Evolutionary conservation across 768 basidiomycete genomes (phyloP), one percentile per base, ranked within the genome.

Genomic region (Pseudohyphozyma bogoriensis): DNA sequence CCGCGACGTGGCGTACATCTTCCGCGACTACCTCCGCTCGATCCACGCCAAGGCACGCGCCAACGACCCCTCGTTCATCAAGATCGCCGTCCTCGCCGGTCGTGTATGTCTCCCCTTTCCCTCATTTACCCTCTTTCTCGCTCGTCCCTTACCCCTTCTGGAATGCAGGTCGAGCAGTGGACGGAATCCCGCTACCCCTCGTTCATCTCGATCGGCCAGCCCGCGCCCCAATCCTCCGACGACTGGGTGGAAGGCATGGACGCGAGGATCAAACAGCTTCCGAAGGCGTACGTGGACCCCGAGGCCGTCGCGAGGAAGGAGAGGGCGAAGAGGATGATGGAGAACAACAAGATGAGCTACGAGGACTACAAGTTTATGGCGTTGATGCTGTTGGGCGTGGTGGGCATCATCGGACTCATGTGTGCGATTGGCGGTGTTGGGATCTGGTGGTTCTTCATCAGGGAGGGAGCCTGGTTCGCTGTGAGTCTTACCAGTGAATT

Each of bases 111-210:
- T 20, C 31, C 24, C 22, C 36, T 37, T 29, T 37, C n/a, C 26
- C 28, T 15, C 9, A 12, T 29, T 31, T 40, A 24, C 15, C 12
- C 16, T n/a, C n/a, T n/a, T 12, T 26, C 35, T 40, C 3, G n/a
- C 54, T 47, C 2, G 13, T 36, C n/a, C 31, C 57, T 55, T 28
- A 49, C 31, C 31, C 54, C 51, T 37, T 44, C 32, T 31, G 13
- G n/a, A 12, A 7, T 4, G 3, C 66, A 78, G 89, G 88, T 97
- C 72, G 92, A 96, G 69, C 82, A 84, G 74, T 97, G 93, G 93
- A 83, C 78, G 59, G 93, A 96, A 74, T 86, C 84, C 67, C 79
- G 92, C 73, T 99, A 88, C 76, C 93, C 93, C 3, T 88, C 90
- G 4, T 95, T 93, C 77, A 81, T 99, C 46, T 9, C 20, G 15